phyloP scores from a whole-genome alignment of 257 asterid species.

The Nicotiana paniculata region DNA sequence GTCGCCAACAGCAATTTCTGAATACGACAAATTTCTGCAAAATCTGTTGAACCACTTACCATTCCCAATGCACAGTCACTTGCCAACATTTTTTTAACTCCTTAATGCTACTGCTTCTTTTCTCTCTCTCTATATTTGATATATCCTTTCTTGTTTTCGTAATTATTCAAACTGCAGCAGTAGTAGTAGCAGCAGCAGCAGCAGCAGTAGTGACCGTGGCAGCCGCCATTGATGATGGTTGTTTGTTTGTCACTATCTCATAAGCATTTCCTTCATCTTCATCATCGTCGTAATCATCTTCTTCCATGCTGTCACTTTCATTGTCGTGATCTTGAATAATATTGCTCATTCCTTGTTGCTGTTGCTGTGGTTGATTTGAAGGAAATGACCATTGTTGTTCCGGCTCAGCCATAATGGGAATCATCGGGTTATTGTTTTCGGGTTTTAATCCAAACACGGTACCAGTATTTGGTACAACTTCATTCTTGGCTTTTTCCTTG shows the following conservation, averaged over 20 bases:
- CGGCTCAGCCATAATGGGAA: slow-evolving; percentile 84
- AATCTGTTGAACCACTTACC: slow-evolving; percentile 22
- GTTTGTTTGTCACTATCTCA: slow-evolving; percentile 61
- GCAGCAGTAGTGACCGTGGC: slow-evolving; percentile 17
- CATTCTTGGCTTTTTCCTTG: slow-evolving; percentile 42
- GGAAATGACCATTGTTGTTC: slow-evolving; percentile 87
- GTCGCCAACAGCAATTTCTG: slow-evolving; percentile 9
- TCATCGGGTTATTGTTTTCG: slow-evolving; percentile 27
- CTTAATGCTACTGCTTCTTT: not conserved
- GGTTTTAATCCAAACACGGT: slow-evolving; percentile 17
- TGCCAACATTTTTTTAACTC: not conserved
- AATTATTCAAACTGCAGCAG: not conserved
- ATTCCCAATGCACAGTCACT: slow-evolving; percentile 10
- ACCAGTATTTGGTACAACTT: not conserved
- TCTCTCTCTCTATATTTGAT: not conserved
- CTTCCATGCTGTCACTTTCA: slow-evolving; percentile 11
- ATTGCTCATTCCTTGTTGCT: slow-evolving; percentile 15
- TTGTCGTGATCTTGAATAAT: not conserved
- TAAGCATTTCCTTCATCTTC: slow-evolving; percentile 46
- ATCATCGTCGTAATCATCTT: slow-evolving; percentile 33
- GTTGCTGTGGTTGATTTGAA: slow-evolving; percentile 16
- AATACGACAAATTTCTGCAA: slow-evolving; percentile 11
- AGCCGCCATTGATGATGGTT: slow-evolving; percentile 32
- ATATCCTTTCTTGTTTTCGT: not conserved
- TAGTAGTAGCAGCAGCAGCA: not conserved